Evolutionary conservation across 495 filamentous ascomycete species (phyloP), one percentile per base, ranked within the genome.

Genomic region (Xylaria nigripes): DNA sequence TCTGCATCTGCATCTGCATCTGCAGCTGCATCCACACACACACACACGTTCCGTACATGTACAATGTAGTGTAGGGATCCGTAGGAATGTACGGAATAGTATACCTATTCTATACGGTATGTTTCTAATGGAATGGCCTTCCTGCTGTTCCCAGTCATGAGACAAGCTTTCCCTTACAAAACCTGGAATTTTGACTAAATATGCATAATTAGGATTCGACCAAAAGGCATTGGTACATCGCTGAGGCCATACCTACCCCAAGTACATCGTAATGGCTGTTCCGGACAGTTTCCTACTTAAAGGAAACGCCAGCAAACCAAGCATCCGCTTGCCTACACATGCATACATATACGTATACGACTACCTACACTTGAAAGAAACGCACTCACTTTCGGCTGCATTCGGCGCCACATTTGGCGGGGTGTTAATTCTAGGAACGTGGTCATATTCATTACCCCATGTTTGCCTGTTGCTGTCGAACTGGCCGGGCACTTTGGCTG

Each of bases 1-100:
- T 44, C 16, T 48, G 44, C 34, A 22, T 54, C 51, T 48, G 51
- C 51, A 53, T 53, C 32, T 54, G 42, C 38, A 47, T 44, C 16
- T 48, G 44, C 34, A 22, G 48, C 51, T 48, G 51, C 51, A 53
- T 53, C 32, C 47, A 30, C 38, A 47, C 32, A 36, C 32, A 40
- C 36, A 18, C 8, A 18, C 15, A 40, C 36, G 10, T 18, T 16
- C 1, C n/a, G n/a, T 8, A 18, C n/a, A 40, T 40, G 36, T 40
- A 36, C 32, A n/a, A 12, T 36, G 32, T 36, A 36, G 6, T 36
- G 4, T 12, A n/a, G 32, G 6, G 8, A 4, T 30, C 10, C 27
- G 27, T 30, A 10, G 5, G 6, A 13, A 36, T 36, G 32, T 36
- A 9, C n/a, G n/a, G n/a, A n/a, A n/a, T n/a, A n/a, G n/a, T n/a